Conservation (phyloP, 2,329 filamentous ascomycete genomes). For the Fusarium sp. region DNA sequence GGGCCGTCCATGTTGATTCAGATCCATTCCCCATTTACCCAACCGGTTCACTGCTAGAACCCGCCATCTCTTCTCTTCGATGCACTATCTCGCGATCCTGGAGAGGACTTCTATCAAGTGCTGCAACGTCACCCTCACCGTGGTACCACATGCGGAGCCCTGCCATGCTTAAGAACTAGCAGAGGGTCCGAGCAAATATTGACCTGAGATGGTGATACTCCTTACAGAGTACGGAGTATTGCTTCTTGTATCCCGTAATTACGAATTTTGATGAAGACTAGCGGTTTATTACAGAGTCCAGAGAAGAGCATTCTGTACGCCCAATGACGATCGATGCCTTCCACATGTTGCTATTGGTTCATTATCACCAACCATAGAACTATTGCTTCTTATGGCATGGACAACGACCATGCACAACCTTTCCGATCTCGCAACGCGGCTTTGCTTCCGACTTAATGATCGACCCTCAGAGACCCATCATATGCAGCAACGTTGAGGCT, state of each 20-base stretch:
- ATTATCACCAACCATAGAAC: not conserved
- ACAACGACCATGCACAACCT: not conserved
- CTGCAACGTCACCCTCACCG: constrained; percentile 24
- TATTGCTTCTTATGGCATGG: not conserved
- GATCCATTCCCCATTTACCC: constrained; percentile 31
- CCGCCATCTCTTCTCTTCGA: constrained; percentile 23
- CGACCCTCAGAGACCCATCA: not conserved
- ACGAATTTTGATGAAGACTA: not conserved
- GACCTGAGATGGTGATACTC: not conserved
- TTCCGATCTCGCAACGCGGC: constrained; percentile 21
- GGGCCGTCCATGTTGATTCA: constrained; percentile 38
- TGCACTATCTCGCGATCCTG: constrained; percentile 34
- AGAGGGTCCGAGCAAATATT: constrained; percentile 33
- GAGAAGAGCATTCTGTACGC: not conserved
- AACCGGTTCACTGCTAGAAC: constrained; percentile 20
- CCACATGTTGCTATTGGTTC: constrained; percentile 3
- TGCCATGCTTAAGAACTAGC: constrained; percentile 2
- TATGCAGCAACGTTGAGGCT: constrained; percentile 32
- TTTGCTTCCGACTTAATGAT: constrained; percentile 10
- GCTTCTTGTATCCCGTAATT: constrained; percentile 9
- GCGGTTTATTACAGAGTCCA: not conserved
- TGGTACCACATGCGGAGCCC: constrained; percentile 24
- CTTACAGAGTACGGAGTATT: not conserved
- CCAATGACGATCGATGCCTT: not conserved
- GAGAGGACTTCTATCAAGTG: constrained; percentile 21